Percentiles rank a stretch among this genome's conserved stretches.
Conservation (phyloP, 805 yeast genomes). For the Sugiyamaella valdiviana region DNA sequence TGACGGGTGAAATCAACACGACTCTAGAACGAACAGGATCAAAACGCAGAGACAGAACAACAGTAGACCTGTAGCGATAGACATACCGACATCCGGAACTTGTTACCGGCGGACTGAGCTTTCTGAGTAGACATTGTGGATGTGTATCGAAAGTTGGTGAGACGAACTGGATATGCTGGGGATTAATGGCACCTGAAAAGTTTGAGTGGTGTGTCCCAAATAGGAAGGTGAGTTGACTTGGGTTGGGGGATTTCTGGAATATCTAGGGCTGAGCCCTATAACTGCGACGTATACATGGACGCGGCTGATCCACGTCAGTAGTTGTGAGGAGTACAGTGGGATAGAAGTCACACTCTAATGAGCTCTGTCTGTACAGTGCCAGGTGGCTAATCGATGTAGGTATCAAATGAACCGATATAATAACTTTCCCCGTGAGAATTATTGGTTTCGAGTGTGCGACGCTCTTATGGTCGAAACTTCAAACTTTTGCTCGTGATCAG, state of each 20-base stretch:
- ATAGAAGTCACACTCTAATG: no score
- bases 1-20: no score
- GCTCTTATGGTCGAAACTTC: no score
- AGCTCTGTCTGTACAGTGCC: no score
- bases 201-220: background rate
- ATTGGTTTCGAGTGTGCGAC: no score
- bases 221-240: background rate
- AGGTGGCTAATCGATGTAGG: no score
- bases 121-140: conserved; percentile 21
- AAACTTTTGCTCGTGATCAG: no score
- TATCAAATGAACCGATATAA: no score
- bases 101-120: conserved; percentile 95
- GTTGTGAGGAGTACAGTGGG: background rate
- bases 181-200: background rate
- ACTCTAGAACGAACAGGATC: no score
- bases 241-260: background rate
- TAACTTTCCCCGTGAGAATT: no score
- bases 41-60: no score
- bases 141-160: background rate
- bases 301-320: background rate
- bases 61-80: conserved; percentile 2
- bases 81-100: conserved; percentile 99
- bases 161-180: background rate
- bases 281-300: no score
- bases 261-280: background rate